phyloP scores from a whole-genome alignment of 352 stramenopile species.

The Phytophthora rubi region DNA sequence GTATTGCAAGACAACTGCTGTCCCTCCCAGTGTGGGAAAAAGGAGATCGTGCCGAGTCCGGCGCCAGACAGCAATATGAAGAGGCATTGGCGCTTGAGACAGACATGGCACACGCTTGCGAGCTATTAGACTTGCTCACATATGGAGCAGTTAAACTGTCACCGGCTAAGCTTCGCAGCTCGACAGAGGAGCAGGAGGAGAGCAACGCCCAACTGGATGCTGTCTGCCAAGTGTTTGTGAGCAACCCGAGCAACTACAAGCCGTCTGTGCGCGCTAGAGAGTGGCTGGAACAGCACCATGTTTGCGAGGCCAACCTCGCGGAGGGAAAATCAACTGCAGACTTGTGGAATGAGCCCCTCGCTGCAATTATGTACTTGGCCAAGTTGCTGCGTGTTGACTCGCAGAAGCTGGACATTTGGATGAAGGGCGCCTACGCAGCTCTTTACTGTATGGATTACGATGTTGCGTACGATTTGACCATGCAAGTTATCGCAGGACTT shows the following conservation, averaged over 20 bases:
- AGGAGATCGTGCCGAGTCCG: constrained; percentile 24
- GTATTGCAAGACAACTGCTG: constrained; percentile 44
- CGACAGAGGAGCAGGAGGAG: constrained; percentile 24
- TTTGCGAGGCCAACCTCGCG: constrained; percentile 1
- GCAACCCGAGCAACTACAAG: constrained; percentile 74
- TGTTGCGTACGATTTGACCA: constrained; percentile 56
- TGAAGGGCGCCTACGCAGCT: constrained; percentile 73
- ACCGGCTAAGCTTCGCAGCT: constrained; percentile 32
- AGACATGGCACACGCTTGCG: constrained; percentile 46
- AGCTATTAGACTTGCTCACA: constrained; percentile 66
- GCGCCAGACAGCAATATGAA: constrained; percentile 35
- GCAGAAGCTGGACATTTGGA: constrained; percentile 51
- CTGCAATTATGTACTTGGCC: constrained; percentile 57
- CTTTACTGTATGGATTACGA: constrained; percentile 77
- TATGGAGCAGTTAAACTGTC: constrained; percentile 59
- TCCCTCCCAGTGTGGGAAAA: constrained; percentile 39
- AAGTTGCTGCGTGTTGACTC: constrained; percentile 54
- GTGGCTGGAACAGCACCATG: constrained; percentile 48
- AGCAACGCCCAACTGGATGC: constrained; percentile 42
- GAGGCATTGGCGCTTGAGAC: constrained; percentile 37
- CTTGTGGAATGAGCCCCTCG: constrained; percentile 37
- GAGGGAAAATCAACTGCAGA: constrained; percentile 8
- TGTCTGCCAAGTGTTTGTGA: constrained; percentile 60
- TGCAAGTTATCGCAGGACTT: constrained; percentile 43
- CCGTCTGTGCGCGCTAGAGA: constrained; percentile 45